Evolutionary conservation across 2,329 filamentous ascomycete species (phyloP), one percentile per base, ranked within the genome.

Genomic region (Fusarium kyushuense): DNA sequence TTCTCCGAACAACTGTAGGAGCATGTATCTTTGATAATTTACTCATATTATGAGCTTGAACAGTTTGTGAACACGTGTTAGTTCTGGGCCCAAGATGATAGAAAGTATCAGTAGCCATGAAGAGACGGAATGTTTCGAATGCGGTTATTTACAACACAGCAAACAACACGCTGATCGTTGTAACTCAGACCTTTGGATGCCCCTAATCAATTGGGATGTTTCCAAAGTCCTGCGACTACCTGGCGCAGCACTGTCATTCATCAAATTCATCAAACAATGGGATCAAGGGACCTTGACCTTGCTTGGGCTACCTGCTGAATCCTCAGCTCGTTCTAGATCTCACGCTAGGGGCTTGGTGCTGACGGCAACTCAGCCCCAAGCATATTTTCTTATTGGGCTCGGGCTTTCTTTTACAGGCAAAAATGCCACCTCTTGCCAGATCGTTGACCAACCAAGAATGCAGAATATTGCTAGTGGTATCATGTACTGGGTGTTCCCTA

Each of bases 321-420:
- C 52, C 38, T 59, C 49, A 63, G 54, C 58, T 67, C 51, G 63
- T 56, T 70, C 53, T 56, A 67, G 67, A 57, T 64, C 49, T 19
- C 27, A 32, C 33, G 17, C 43, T 48, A 60, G 55, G 52, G 58
- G 27, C 40, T 51, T 64, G 52, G 59, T 58, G 59, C 64, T 63
- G 60, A 59, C 64, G 40, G 52, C 29, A 66, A 47, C 46, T 47
- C 54, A 43, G 49, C 54, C 17, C 35, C 35, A 6, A 19, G n/a
- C 11, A 12, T 11, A 38, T 38, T 38, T 19, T n/a, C 35, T 13
- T 12, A 38, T 19, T 38, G 35, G 35, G 35, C 35, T 19, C 19
- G 35, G 35, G n/a, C n/a, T 38, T 38, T 19, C 6, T 36, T 36
- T 17, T 19, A 35, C 32, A 35, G 16, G 32, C 32, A 35, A 35